Base-by-base conservation (phyloP, 2,329 filamentous ascomycete genomes). In the Niveomyces coronatus region DNA sequence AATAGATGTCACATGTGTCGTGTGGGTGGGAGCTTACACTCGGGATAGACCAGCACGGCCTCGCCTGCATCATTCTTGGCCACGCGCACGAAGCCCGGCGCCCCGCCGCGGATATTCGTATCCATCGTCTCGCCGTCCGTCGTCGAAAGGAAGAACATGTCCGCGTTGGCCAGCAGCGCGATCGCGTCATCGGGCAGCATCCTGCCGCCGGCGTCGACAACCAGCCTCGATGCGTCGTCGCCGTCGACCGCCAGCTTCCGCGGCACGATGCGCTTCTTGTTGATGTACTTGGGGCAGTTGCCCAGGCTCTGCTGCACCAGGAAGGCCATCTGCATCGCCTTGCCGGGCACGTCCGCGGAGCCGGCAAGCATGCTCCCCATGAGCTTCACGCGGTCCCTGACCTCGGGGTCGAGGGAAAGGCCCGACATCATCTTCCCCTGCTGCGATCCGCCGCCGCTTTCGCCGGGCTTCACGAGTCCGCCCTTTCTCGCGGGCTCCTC, bases 281-380 rank as follows among this genome's bases (percentile, higher is more conserved):
- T 91, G 23, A 94, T 54, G 49, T 94, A 94, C 57, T 94, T 94
- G 2, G 86, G 85, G 49, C 85, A 93, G 49, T 91, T 93, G 0
- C 84, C 79, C 62, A 93, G 51, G 46, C 76, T 82, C 56, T 84
- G 79, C 22, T 81, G 71, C 40, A 93, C 76, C 28, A 71, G 70
- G 31, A 86, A 64, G 11, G 81, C 76, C 24, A 89, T 60, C 55
- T 72, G 67, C 30, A 68, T 49, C 5, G 61, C 55, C 7, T 47
- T 54, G 5, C 52, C 51, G 34, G 45, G 67, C 57, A 19, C 27
- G 2, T 62, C 59, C 4, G 80, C 54, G 3, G 72, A 68, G 0
- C 79, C 83, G 4, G 76, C 79, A 14, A 83, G 55, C 68, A 87
- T 76, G 24, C 66, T 67, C 0, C 85, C 85, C 16, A 70, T 76